Conservation (phyloP, 2,329 filamentous ascomycete species). For the Davidsoniella eucalypti region DNA sequence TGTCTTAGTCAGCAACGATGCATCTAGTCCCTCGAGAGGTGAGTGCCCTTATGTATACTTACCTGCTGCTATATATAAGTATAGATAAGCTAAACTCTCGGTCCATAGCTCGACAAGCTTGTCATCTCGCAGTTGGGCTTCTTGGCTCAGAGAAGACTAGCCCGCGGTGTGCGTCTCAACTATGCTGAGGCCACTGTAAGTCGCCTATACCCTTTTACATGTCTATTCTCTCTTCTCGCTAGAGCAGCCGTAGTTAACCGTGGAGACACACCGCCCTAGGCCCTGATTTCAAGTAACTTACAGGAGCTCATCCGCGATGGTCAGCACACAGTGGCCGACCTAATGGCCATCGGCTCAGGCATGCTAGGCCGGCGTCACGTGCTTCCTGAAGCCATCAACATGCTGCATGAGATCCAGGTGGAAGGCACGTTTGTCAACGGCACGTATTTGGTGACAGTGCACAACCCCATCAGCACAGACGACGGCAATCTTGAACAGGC, state of each 20-base stretch:
- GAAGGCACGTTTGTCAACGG: conserved; percentile 85
- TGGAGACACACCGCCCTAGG: conserved; percentile 26
- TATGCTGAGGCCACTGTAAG: conserved; percentile 71
- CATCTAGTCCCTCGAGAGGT: conserved; percentile 34
- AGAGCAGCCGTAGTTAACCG: background rate
- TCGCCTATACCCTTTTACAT: background rate
- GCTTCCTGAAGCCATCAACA: conserved; percentile 61
- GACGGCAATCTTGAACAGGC: conserved; percentile 77
- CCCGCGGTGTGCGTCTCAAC: conserved; percentile 75
- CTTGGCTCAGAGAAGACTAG: conserved; percentile 74
- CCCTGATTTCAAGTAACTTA: conserved; percentile 71
- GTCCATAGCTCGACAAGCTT: conserved; percentile 76
- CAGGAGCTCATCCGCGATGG: conserved; percentile 98
- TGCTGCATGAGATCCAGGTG: conserved; percentile 73
- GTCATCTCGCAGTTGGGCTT: conserved; percentile 76
- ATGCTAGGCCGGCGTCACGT: conserved; percentile 92
- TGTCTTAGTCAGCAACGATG: conserved; percentile 19
- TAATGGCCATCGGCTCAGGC: conserved; percentile 79
- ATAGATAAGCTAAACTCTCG: conserved; percentile 11
- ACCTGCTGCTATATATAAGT: background rate
- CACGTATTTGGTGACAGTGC: conserved; percentile 87
- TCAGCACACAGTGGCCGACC: conserved; percentile 74
- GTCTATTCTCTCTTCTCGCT: background rate
- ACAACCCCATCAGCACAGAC: conserved; percentile 72
- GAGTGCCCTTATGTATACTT: conserved; percentile 12